Base-by-base conservation (phyloP, 352 stramenopile species). In the Phytophthora capsici region DNA sequence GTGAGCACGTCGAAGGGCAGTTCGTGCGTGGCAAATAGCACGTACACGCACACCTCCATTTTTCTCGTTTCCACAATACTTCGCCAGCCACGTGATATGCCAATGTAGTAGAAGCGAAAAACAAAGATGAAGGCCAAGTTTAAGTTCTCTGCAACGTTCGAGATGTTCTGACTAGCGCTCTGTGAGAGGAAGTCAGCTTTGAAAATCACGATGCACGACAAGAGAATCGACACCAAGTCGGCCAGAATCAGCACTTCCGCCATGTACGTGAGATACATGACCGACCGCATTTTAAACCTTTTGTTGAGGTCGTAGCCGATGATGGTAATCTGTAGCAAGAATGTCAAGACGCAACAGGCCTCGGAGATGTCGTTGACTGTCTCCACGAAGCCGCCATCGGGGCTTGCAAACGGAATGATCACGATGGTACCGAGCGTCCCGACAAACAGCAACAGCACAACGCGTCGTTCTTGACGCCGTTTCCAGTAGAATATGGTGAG, bases 281-380 rank as follows among this genome's bases (percentile, higher is more conserved):
- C 57, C n/a, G 70, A 78, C 25, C 51, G 43, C 30, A 82, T 58
- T 19, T 76, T 74, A 44, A 82, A 63, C 23, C 66, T 65, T 16
- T 57, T 57, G 47, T 75, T 71, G 12, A 79, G 28, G 38, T 71
- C 74, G 36, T 71, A 66, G 37, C 70, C 71, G 36, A 82, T 70
- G 58, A 80, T 69, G 2, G 71, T 80, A 51, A 82, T 80, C 62
- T 82, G 74, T 23, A 82, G 43, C 10, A 82, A 45, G 30, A 82
- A 80, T 12, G 71, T 74, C 44, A 82, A 28, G 17, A 76, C 52
- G 28, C 57, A 77, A 17, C 58, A 69, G 9, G 71, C 48, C 45
- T 82, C 63, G 1, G 71, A 82, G 22, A 78, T 37, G 47, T 82
- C 68, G 61, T 79, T 80, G 17, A 78, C 55, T 20, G 50, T 26